Evolutionary conservation across 306 rosid species (phyloP).

Genomic region (Cyamopsis tetragonoloba): DNA sequence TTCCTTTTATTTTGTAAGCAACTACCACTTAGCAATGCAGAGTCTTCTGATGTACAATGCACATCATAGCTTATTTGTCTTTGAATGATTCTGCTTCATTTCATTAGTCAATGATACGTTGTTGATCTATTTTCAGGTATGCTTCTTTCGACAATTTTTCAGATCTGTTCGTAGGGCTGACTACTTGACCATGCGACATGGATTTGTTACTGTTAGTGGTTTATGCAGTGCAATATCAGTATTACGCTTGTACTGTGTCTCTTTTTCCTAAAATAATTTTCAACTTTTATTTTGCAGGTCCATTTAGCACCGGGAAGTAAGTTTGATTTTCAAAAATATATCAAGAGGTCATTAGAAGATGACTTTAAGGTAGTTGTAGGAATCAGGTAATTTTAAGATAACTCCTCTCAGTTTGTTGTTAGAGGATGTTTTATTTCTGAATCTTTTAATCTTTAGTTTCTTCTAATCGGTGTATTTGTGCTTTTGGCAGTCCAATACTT

Average conservation of each 20-base stretch:
- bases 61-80: not conserved
- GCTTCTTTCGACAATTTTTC: slow-evolving; percentile 81
- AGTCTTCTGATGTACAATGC: no score
- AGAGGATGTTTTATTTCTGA: not conserved
- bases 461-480: slow-evolving; percentile 23
- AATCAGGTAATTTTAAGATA: slow-evolving; percentile 68
- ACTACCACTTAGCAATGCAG: not conserved
- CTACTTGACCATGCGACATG: slow-evolving; percentile 91
- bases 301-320: slow-evolving; percentile 95
- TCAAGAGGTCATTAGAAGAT: slow-evolving; percentile 91
- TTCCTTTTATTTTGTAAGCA: slow-evolving; percentile 77
- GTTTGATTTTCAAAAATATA: slow-evolving; percentile 91
- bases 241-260: not conserved
- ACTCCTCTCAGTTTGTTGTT: no score
- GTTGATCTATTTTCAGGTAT: slow-evolving; percentile 49
- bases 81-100: not conserved
- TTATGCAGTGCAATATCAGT: not conserved
- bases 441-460: slow-evolving; percentile 5
- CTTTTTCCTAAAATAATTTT: not conserved
- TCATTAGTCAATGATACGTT: not conserved
- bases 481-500: slow-evolving; percentile 73
- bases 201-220: slow-evolving; percentile 72
- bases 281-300: slow-evolving; percentile 43
- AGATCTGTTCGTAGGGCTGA: slow-evolving; percentile 91
- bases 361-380: slow-evolving; percentile 97